A percentile compares a stretch with the other conserved stretches of the same genome.
phyloP scores from a whole-genome alignment of 495 filamentous ascomycete species.

The Baudoinia panamericana region DNA sequence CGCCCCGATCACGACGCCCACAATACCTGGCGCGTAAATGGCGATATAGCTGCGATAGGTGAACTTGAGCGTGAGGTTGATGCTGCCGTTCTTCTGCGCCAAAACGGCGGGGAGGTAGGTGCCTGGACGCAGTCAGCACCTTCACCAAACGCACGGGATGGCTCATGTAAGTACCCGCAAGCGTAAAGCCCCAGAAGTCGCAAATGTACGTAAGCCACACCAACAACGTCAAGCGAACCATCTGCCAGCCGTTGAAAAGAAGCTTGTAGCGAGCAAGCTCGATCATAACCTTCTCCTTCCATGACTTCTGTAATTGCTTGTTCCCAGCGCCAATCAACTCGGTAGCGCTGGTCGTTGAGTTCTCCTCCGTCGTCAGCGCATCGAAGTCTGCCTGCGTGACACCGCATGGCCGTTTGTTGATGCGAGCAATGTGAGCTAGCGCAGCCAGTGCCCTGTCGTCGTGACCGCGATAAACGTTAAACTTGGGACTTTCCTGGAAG shows the following conservation, averaged over 20 bases:
- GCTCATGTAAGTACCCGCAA: slow-evolving; percentile 25
- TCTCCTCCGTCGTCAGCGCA: slow-evolving; percentile 24
- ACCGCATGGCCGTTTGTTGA: slow-evolving; percentile 28
- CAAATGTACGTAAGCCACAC: slow-evolving; percentile 34
- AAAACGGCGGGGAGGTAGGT: slow-evolving; percentile 33
- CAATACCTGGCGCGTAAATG: slow-evolving; percentile 35
- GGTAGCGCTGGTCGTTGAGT: slow-evolving; percentile 10
- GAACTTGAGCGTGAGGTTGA: slow-evolving; percentile 24
- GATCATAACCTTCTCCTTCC: slow-evolving; percentile 23
- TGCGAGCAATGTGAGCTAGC: slow-evolving; percentile 31
- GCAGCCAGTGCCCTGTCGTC: slow-evolving; percentile 34
- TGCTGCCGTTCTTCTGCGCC: slow-evolving; percentile 28
- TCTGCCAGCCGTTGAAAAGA: slow-evolving; percentile 27
- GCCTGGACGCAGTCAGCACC: slow-evolving; percentile 20
- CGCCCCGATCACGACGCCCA: slow-evolving; percentile 33
- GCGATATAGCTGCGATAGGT: slow-evolving; percentile 35
- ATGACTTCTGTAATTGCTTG: slow-evolving; percentile 20
- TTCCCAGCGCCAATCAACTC: slow-evolving; percentile 22
- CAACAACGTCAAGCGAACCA: slow-evolving; percentile 32
- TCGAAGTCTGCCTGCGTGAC: slow-evolving; percentile 28
- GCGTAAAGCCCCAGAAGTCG: slow-evolving; percentile 35
- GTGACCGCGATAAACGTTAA: slow-evolving; percentile 31
- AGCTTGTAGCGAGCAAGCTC: slow-evolving; percentile 31
- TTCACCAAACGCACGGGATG: background rate
- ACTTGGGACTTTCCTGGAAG: slow-evolving; percentile 38